These are phyloP conservation scores for Fusarium austroafricanum DNA, from an alignment of 2,329 filamentous ascomycete genomes.

Conservation along the genomic window DNA sequence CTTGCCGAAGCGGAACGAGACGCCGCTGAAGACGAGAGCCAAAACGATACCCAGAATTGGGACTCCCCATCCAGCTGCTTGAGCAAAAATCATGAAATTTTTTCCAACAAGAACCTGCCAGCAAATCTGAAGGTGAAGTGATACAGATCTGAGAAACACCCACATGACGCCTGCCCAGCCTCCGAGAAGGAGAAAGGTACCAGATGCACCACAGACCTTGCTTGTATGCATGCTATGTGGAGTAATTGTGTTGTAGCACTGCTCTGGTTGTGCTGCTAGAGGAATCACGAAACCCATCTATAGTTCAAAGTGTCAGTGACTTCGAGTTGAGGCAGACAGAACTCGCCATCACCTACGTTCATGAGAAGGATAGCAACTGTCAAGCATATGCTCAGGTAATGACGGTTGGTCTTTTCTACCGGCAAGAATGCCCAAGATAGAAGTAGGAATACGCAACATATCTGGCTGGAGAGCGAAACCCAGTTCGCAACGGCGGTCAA, in stretches of 20 bases:
- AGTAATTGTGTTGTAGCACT: slow-evolving; percentile 92
- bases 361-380: slow-evolving; percentile 81
- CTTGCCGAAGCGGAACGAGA: slow-evolving; percentile 91
- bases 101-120: slow-evolving; percentile 93
- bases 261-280: slow-evolving; percentile 78
- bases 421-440: slow-evolving; percentile 84
- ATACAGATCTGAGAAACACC: slow-evolving; percentile 90
- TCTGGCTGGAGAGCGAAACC: slow-evolving; percentile 79
- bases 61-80: slow-evolving; percentile 85
- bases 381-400: slow-evolving; percentile 92
- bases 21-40: slow-evolving; percentile 85
- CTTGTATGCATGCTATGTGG: slow-evolving; percentile 91
- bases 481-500: slow-evolving; percentile 79
- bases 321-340: background rate
- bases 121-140: slow-evolving; percentile 96
- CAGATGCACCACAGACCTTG: slow-evolving; percentile 86
- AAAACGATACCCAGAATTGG: slow-evolving; percentile 80
- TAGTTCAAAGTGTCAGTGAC: slow-evolving; percentile 34
- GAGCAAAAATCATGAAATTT: slow-evolving; percentile 88
- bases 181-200: slow-evolving; percentile 85
- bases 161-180: slow-evolving; percentile 88
- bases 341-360: slow-evolving; percentile 70
- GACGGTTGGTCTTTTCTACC: slow-evolving; percentile 87
- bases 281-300: slow-evolving; percentile 93
- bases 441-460: slow-evolving; percentile 80